Evolutionary conservation across 345 rosid species (phyloP).

Genomic region (Eucalyptus urophylla): DNA sequence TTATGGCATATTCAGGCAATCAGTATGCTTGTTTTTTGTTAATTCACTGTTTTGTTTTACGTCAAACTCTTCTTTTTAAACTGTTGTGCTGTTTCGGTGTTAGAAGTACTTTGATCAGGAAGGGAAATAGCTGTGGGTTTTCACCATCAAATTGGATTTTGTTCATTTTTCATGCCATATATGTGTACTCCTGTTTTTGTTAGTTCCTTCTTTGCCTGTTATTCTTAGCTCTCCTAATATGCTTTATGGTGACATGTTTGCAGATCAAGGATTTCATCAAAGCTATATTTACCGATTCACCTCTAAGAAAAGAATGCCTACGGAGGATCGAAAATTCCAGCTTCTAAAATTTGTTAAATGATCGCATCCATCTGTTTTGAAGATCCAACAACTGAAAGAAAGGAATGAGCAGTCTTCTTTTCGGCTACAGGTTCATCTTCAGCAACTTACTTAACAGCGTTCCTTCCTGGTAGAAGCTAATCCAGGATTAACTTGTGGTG

Average conservation of each 20-base stretch:
- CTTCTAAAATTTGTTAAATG: slow-evolving; percentile 3
- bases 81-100: neutral
- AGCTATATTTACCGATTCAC: slow-evolving; percentile 81
- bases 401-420: neutral
- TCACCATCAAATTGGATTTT: neutral
- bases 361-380: neutral
- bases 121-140: neutral
- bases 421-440: neutral
- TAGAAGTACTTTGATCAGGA: neutral
- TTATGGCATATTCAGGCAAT: neutral
- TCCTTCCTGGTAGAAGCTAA: neutral
- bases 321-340: slow-evolving; percentile 57
- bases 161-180: neutral
- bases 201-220: neutral
- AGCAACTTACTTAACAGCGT: neutral
- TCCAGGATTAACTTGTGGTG: neutral
- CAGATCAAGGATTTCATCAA: slow-evolving; percentile 78
- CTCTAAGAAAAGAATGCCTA: slow-evolving; percentile 83
- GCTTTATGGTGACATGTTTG: neutral
- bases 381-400: neutral
- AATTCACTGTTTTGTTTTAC: neutral
- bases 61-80: neutral
- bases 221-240: neutral
- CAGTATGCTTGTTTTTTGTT: neutral
- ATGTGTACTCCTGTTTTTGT: neutral